Conservation (phyloP, 2,329 filamentous ascomycete species). For the Sclerotinia borealis region DNA sequence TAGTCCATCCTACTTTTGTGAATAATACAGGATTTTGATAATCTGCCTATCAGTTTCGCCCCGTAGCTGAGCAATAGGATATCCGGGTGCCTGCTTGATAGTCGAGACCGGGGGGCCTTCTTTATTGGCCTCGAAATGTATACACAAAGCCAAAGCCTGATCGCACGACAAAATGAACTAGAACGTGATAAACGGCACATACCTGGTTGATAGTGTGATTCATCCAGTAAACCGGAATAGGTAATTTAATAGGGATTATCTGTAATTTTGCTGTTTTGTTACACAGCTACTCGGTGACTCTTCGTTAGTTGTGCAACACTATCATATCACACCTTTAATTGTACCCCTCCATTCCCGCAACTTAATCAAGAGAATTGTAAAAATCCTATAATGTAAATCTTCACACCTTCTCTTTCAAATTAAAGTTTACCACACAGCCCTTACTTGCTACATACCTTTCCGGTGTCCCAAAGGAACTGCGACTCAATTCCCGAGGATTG, state of each 20-base stretch:
- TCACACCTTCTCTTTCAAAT: background rate
- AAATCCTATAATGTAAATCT: background rate
- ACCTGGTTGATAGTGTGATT: background rate
- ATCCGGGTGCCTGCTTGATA: background rate
- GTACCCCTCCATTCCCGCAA: background rate
- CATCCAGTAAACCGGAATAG: background rate
- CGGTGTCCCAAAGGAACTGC: background rate
- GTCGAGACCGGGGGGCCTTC: background rate
- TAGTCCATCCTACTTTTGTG: background rate
- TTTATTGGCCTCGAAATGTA: background rate
- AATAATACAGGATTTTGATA: background rate
- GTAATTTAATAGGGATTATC: background rate
- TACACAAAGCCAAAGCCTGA: constrained; percentile 3
- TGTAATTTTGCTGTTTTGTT: background rate
- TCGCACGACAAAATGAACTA: constrained; percentile 2
- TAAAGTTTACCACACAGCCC: background rate
- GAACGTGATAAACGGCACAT: background rate
- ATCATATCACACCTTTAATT: background rate
- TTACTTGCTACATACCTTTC: background rate
- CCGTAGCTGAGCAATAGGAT: background rate
- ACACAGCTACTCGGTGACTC: constrained; percentile 6
- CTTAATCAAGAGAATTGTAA: background rate
- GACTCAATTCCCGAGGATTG: background rate
- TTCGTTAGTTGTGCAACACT: background rate
- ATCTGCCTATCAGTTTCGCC: background rate